Evolutionary conservation across 129 eudicot genomes (phyloP), one percentile per base, ranked within the genome.

Genomic region (Flaveria brownii): DNA sequence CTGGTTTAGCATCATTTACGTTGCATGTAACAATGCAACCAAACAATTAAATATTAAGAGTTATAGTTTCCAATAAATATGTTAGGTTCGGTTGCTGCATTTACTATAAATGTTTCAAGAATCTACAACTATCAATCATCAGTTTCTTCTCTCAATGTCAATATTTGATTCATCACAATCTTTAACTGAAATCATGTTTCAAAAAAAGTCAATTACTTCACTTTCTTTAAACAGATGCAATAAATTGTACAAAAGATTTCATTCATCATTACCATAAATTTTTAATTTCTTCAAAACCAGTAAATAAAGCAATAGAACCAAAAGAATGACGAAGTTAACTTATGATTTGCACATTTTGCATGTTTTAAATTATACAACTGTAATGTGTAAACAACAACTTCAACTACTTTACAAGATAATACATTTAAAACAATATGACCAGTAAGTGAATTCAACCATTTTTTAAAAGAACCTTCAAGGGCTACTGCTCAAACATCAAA

Each of bases 391-490:
- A 41, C 66, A 80, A 77, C 82, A 55, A 69, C 78, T 79, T 73
- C 36, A 30, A 30, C 36, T 51, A 51, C 56, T 51, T 7, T 51
- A 15, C 56, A 51, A 51, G 55, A 50, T 50, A 51, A 51, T 51
- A 51, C 56, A 51, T 51, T 51, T 15, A 15, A 51, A 51, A 51
- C 56, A 43, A 43, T 43, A 9, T 59, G 65, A 59, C 78, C 41
- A 60, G 54, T 55, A 76, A 73, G 71, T 66, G 84, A 77, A 80
- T 79, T 83, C 84, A 80, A 82, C 83, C 73, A 73, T 26, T 83
- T 63, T 67, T 81, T 61, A 30, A 30, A 73, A 72, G 46, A 78
- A 73, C 66, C 81, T 70, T 59, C 50, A 70, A 68, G 10, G 36
- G 33, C 5, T 52, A 23, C 74, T 82, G 59, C 1, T 26, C 30